Base-by-base conservation (phyloP, 805 yeast species). In the Yamadazyma phyllophila region DNA sequence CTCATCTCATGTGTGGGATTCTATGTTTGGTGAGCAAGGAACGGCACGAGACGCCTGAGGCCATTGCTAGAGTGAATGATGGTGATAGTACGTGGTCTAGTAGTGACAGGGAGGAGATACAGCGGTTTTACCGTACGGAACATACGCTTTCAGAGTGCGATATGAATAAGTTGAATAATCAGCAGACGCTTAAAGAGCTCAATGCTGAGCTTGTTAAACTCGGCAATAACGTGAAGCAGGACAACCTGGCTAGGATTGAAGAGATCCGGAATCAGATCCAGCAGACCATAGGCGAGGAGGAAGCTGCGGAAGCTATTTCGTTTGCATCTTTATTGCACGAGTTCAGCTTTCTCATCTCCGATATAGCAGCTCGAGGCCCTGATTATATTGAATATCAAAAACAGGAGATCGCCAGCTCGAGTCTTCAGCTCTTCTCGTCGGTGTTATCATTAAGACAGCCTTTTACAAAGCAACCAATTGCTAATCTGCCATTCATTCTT, bases 371-470 rank as follows among this genome's bases (percentile, higher is more conserved):
- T 4, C 67, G 94, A 58, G 95, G 95, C 0, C 86, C 89, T 0
- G 84, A 85, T 58, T 80, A 65, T 57, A 31, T 63, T 50, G 40
- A 52, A 34, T 51, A 55, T 47, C 41, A 52, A 9, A 54, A 54
- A 11, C 51, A 55, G 14, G 7, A 15, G 4, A 39, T 39, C 6
- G 17, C 31, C 5, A 47, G 36, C 4, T 34, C 12, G 9, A 43
- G 57, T 14, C 49, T 64, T 16, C 72, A 78, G 58, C 46, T 69
- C 4, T 76, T 76, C 48, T 83, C 94, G 0, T 85, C 97, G 0
- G 88, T 94, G 0, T 69, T 94, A 13, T 84, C 96, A 0, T 65
- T 94, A 35, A 71, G 99, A 46, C 75, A 77, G 15, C 98, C 98
- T 0, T 78, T 87, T 54, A 81, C 88, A 0, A 53, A 65, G 26